A percentile compares a stretch with the other conserved stretches of the same genome.
Conservation (phyloP, 257 asterid genomes). For the Datura wrightii region DNA sequence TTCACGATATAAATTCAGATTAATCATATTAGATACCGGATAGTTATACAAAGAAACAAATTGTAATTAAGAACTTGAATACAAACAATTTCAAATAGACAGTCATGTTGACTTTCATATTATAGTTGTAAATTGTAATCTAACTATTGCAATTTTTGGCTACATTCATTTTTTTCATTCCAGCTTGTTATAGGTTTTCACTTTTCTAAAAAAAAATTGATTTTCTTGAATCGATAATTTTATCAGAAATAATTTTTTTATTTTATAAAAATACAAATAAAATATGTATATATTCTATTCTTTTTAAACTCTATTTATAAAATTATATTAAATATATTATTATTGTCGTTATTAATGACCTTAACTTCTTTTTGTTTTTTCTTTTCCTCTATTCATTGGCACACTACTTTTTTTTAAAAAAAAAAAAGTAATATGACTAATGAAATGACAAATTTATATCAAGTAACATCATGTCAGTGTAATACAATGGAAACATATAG, state of each 20-base stretch:
- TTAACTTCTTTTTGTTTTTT: not conserved
- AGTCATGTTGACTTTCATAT: not conserved
- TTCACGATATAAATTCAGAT: not conserved
- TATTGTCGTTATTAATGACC: not conserved
- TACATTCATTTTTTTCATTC: not conserved
- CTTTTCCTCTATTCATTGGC: not conserved
- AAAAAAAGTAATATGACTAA: not conserved
- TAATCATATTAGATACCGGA: not conserved
- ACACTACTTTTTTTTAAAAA: not conserved
- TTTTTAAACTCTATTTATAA: no score
- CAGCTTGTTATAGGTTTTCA: no score
- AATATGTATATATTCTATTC: no score
- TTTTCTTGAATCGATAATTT: no score
- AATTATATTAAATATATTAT: no score
- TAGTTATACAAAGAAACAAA: not conserved
- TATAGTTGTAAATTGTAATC: not conserved
- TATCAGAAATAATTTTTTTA: no score
- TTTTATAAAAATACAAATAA: no score
- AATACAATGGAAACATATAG: not conserved
- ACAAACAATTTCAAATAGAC: not conserved
- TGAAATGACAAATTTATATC: not conserved
- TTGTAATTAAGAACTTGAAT: not conserved
- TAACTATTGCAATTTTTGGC: not conserved
- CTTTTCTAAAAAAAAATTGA: no score
- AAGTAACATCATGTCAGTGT: conserved; percentile 28